Base-by-base conservation (phyloP, 352 stramenopile species). In the Pseudoperonospora humuli region DNA sequence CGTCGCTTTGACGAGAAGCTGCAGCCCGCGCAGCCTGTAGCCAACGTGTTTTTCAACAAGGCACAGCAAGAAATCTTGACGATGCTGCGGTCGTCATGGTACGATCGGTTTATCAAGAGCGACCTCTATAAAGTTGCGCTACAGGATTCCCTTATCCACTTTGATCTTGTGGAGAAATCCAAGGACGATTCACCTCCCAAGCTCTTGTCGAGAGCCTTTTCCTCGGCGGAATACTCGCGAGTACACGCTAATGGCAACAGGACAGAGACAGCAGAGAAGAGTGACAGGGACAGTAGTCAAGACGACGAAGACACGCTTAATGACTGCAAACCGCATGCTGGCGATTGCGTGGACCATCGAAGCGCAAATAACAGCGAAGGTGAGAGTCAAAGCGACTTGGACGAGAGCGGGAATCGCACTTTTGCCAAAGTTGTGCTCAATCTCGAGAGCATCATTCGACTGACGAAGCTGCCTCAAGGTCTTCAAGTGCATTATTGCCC, bases 31-130 rank as follows among this genome's bases (percentile, higher is more conserved):
- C 64, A 84, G 33, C 57, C 58, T 41, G 45, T 65, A 11, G 67
- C 77, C 3, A 56, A 63, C 10, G 50, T 62, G 13, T 54, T 85
- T 4, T 85, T 92, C 34, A 57, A 54, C 29, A 73, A 70, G 7
- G 79, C 79, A 1, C 79, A 92, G 42, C 70, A 86, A 39, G 79
- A 92, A 43, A 92, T 92, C 24, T 86, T 87, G 25, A 58, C 78
- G 7, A 86, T 89, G 70, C 54, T 92, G 7, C 64, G 57, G 9
- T 84, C 79, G 5, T 88, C 79, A 13, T 89, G 79, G 76, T 92
- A 84, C 32, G 68, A 85, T 17, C 72, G 75, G 9, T 92, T 92
- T 51, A 87, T 81, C 46, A 86, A 86, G 50, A 92, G 79, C 61
- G 77, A 84, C 23, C 49, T 89, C 14, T 92, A 92, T 57, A 78